Base-by-base conservation (phyloP, 169 alveolate genomes). In the Babesia gibsoni region DNA sequence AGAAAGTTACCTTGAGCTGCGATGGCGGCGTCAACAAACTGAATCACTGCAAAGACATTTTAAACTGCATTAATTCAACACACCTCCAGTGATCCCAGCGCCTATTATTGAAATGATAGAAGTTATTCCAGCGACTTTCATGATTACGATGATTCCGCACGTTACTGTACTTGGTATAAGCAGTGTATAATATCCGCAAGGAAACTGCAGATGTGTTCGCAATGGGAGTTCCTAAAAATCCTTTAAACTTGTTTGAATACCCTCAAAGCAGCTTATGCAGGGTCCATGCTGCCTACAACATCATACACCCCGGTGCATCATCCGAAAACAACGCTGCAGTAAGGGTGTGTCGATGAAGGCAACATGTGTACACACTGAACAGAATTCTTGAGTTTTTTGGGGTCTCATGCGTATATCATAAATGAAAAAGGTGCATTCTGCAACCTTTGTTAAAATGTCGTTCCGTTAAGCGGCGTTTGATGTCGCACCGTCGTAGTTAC, bases 1-100 rank as follows among this genome's bases (percentile, higher is more conserved):
- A 0, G 9, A 37, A 50, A 59, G 64, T n/a, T 57, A 77, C 85
- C 85, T 6, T 35, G 67, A 58, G 16, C 43, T 12, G 23, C 37
- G 16, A 14, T 49, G 30, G 16, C 48, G 53, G 54, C 30, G 54
- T 9, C 12, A 7, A 23, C 8, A 36, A 54, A 52, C 29, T 4
- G 23, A 41, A 22, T 54, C 4, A 35, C 72, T 42, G 58, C 59
- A 39, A 14, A 33, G 9, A 27, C 33, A 10, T 45, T 42, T 42
- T 1, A 0, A 0, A n/a, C 42, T 2, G 36, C 1, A 2, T 4
- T 18, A 39, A 39, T 58, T 43, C 29, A n/a, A n/a, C n/a, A n/a
- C n/a, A 61, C 72, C 43, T 6, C 50, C 45, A 12, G 46, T 45
- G 18, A 42, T 27, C 32, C 35, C 25, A 14, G 72, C 22, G 8